Percentiles rank a stretch among this genome's conserved stretches.
Evolutionary conservation across 2,329 filamentous ascomycete genomes (phyloP).

Genomic region (Trichoderma endophyticum): DNA sequence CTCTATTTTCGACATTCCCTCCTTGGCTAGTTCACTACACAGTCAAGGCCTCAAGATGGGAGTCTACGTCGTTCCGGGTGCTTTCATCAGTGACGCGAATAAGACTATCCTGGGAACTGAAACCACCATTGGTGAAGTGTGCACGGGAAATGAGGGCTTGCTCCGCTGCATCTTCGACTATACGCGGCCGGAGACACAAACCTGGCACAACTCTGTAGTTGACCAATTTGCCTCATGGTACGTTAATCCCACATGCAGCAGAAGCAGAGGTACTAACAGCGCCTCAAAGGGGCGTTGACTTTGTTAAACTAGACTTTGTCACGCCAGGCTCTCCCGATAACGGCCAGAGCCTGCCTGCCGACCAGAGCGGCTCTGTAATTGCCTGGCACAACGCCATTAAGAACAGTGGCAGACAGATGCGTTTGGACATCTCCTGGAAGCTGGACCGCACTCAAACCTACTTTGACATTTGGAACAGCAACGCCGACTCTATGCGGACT

Average conservation of each 20-base stretch:
- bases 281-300: constrained; percentile 21
- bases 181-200: constrained; percentile 19
- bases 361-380: constrained; percentile 20
- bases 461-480: constrained; percentile 22
- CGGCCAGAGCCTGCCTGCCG: constrained; percentile 21
- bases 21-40: constrained; percentile 20
- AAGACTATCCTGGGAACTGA: constrained; percentile 22
- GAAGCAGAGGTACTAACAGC: neutral
- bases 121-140: constrained; percentile 22
- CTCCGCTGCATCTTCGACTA: constrained; percentile 23
- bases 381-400: constrained; percentile 23
- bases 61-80: constrained; percentile 23
- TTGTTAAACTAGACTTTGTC: constrained; percentile 24
- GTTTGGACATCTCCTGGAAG: constrained; percentile 24
- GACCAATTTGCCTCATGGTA: constrained; percentile 23
- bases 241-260: neutral
- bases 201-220: constrained; percentile 22
- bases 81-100: constrained; percentile 19
- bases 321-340: constrained; percentile 24
- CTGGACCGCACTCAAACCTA: constrained; percentile 21
- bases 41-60: constrained; percentile 20
- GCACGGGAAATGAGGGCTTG: constrained; percentile 21
- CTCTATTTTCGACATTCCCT: constrained; percentile 21
- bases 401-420: constrained; percentile 20
- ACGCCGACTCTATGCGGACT: constrained; percentile 23